Percentiles rank a stretch among this genome's conserved stretches.
Evolutionary conservation across 148 eudicot genomes (phyloP).

Genomic region (Arctostaphylos glauca): DNA sequence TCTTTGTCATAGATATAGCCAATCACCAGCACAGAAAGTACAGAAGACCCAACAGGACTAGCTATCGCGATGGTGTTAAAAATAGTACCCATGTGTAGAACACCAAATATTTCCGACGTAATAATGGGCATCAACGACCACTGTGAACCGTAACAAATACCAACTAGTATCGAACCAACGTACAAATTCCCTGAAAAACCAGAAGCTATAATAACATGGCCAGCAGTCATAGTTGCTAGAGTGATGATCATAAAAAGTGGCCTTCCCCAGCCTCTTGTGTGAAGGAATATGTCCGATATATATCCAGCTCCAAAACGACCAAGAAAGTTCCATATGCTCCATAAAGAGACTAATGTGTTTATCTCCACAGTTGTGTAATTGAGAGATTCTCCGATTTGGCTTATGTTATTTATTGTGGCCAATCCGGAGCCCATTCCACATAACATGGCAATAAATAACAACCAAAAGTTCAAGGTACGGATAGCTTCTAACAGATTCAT

Average conservation of each 20-base stretch:
- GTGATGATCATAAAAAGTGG: slow-evolving; percentile 62
- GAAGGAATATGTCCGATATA: slow-evolving; percentile 65
- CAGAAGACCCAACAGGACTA: slow-evolving; percentile 78
- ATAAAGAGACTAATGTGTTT: slow-evolving; percentile 68
- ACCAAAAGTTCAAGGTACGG: slow-evolving; percentile 69
- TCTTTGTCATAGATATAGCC: slow-evolving; percentile 71
- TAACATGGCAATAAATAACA: slow-evolving; percentile 74
- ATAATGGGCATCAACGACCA: slow-evolving; percentile 92
- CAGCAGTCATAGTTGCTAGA: slow-evolving; percentile 66
- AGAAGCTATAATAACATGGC: slow-evolving; percentile 65
- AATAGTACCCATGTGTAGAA: slow-evolving; percentile 79
- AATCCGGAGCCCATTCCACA: slow-evolving; percentile 93
- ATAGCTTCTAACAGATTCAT: slow-evolving; percentile 58
- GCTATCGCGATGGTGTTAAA: slow-evolving; percentile 82
- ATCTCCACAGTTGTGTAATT: slow-evolving; percentile 49
- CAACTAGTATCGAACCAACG: slow-evolving; percentile 74
- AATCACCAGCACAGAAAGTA: slow-evolving; percentile 73
- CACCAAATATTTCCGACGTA: slow-evolving; percentile 77
- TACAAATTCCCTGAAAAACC: slow-evolving; percentile 79
- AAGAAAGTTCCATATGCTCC: slow-evolving; percentile 94
- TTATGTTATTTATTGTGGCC: slow-evolving; percentile 84
- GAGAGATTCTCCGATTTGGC: slow-evolving; percentile 85
- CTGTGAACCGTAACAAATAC: slow-evolving; percentile 83
- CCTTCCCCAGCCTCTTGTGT: slow-evolving; percentile 59
- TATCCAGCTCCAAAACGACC: slow-evolving; percentile 93